Conservation (phyloP, 2,329 filamentous ascomycete genomes). For the Penicillium sp. region DNA sequence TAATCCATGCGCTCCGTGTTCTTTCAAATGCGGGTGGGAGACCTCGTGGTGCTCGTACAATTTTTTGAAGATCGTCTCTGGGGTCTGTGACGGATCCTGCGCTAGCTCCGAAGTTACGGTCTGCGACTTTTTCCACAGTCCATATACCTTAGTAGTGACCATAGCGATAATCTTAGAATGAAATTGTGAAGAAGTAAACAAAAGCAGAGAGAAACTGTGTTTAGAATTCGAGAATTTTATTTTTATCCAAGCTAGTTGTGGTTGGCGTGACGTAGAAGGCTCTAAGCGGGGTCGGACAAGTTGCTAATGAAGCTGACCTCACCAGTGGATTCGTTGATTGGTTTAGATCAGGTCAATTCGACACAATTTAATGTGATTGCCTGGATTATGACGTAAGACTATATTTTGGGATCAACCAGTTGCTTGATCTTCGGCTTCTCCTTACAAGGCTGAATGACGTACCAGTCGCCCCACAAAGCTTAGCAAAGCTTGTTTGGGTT, state of each 20-base stretch:
- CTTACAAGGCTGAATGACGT: conserved; percentile 8
- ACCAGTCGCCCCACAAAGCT: conserved; percentile 6
- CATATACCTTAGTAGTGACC: conserved; percentile 50
- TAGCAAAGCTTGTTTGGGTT: conserved; percentile 9
- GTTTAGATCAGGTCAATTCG: not conserved
- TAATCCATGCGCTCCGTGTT: conserved; percentile 13
- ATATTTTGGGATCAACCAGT: not conserved
- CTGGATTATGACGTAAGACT: not conserved
- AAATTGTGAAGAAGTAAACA: not conserved
- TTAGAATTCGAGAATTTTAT: not conserved
- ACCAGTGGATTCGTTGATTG: not conserved
- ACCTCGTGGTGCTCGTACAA: conserved; percentile 48
- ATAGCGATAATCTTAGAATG: conserved; percentile 17
- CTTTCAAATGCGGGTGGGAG: conserved; percentile 5
- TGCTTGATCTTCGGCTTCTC: not conserved
- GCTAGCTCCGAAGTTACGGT: conserved; percentile 62
- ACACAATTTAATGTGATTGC: not conserved
- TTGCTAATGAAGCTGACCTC: not conserved
- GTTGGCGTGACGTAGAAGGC: not conserved
- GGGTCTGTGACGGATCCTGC: conserved; percentile 52
- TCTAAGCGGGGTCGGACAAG: not conserved
- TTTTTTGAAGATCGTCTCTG: conserved; percentile 56
- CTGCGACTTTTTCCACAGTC: conserved; percentile 53
- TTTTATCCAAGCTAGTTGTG: not conserved
- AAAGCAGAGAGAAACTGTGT: not conserved